Evolutionary conservation across 371 early-diverging fungal species (phyloP).

Genomic region (Smittium culicis): DNA sequence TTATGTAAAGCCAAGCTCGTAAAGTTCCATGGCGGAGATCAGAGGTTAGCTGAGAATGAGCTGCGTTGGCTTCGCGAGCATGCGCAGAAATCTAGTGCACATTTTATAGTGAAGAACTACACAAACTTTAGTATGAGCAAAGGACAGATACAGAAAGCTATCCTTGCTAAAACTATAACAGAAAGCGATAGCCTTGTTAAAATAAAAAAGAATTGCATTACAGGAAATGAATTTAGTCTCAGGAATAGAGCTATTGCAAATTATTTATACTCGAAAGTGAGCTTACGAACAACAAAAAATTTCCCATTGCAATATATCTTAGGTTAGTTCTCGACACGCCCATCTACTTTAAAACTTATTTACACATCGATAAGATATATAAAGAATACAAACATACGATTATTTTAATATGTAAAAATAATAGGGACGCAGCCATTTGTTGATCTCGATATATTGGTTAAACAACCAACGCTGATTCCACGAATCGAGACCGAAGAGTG

Average conservation of each 20-base stretch:
- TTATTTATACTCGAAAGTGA: not conserved
- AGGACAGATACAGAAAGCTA: not conserved
- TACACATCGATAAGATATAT: too few species aligned
- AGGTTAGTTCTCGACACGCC: too few species aligned
- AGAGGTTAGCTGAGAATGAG: not conserved
- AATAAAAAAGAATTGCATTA: too few species aligned
- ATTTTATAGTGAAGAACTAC: not conserved
- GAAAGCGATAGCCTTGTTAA: too few species aligned
- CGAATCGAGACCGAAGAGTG: conserved; percentile 2
- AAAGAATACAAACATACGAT: too few species aligned
- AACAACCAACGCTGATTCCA: conserved; percentile 4
- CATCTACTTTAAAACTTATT: too few species aligned
- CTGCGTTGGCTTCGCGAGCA: not conserved
- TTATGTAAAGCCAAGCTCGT: not conserved
- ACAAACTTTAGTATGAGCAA: not conserved
- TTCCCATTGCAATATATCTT: not conserved
- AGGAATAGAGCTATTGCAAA: not conserved
- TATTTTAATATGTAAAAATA: too few species aligned
- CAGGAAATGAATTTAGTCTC: too few species aligned
- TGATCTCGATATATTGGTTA: conserved; percentile 4
- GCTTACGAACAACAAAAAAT: not conserved
- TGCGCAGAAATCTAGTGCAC: not conserved
- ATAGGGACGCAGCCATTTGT: conserved; percentile 1
- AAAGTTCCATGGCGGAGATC: not conserved
- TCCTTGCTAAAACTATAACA: not conserved